Evolutionary conservation across 495 filamentous ascomycete species (phyloP).

Genomic region (Talaromyces nanjingensis): DNA sequence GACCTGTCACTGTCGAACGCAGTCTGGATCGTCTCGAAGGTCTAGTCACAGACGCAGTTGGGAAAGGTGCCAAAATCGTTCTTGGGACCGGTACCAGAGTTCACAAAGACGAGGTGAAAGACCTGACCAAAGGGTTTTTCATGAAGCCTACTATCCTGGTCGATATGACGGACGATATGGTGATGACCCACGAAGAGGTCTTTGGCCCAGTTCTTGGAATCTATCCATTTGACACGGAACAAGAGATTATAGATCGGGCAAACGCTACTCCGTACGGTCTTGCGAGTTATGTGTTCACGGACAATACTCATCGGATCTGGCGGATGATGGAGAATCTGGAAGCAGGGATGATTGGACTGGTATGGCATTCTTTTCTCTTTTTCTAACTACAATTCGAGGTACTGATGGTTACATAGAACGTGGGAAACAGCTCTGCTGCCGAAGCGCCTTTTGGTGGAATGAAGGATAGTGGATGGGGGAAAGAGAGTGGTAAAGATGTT

Average conservation of each 20-base stretch:
- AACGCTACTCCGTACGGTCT: constrained; percentile 24
- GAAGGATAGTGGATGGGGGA: constrained; percentile 42
- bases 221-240: constrained; percentile 22
- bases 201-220: constrained; percentile 23
- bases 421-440: constrained; percentile 47
- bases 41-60: constrained; percentile 49
- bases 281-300: constrained; percentile 22
- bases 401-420: not conserved
- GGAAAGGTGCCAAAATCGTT: constrained; percentile 29
- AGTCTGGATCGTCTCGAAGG: constrained; percentile 44
- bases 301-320: constrained; percentile 19
- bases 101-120: constrained; percentile 27
- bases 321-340: constrained; percentile 21
- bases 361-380: constrained; percentile 6
- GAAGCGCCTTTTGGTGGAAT: constrained; percentile 42
- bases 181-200: constrained; percentile 17
- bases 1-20: constrained; percentile 47
- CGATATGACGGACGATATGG: constrained; percentile 50
- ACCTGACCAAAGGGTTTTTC: constrained; percentile 29
- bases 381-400: not conserved
- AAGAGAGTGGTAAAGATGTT: constrained; percentile 19
- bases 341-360: constrained; percentile 28
- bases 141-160: constrained; percentile 64
- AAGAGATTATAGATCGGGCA: constrained; percentile 19
- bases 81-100: not conserved